Conservation (phyloP, 352 stramenopile genomes). For the Phytophthora multivora region DNA sequence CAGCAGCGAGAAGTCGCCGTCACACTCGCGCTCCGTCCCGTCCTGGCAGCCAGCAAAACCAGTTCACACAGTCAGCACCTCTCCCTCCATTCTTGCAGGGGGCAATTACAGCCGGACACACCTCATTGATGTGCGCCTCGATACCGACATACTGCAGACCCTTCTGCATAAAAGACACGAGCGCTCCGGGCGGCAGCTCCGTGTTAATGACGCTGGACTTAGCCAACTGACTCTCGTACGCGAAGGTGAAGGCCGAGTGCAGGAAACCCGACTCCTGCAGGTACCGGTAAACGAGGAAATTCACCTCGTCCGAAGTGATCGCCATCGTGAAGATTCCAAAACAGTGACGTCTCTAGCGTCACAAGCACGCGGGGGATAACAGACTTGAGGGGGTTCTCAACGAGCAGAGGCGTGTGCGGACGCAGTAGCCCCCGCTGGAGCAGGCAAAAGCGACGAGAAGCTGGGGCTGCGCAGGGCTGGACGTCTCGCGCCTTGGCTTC, state of each 20-base stretch:
- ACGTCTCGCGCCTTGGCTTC: slow-evolving; percentile 33
- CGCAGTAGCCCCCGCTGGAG: slow-evolving; percentile 14
- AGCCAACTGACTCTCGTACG: slow-evolving; percentile 96
- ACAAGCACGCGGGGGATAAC: not conserved
- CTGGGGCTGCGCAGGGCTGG: slow-evolving; percentile 10
- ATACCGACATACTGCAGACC: slow-evolving; percentile 95
- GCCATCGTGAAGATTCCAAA: slow-evolving; percentile 56
- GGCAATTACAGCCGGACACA: slow-evolving; percentile 19
- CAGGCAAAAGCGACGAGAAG: slow-evolving; percentile 11
- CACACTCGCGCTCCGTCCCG: slow-evolving; percentile 83
- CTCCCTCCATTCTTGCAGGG: too few relatives aligned
- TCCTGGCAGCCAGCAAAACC: slow-evolving; percentile 51
- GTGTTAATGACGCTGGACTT: slow-evolving; percentile 93
- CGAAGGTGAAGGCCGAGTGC: slow-evolving; percentile 98
- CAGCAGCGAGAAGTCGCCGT: slow-evolving; percentile 91
- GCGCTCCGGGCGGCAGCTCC: slow-evolving; percentile 94
- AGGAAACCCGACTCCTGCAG: slow-evolving; percentile 97
- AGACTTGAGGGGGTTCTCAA: not conserved
- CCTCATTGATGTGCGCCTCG: slow-evolving; percentile 90
- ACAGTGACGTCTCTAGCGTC: not conserved
- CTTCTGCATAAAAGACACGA: slow-evolving; percentile 99
- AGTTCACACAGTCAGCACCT: slow-evolving; percentile 1
- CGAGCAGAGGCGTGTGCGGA: slow-evolving; percentile 4
- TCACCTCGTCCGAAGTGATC: slow-evolving; percentile 96
- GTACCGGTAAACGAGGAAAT: slow-evolving; percentile 98